Evolutionary conservation across 257 asterid genomes (phyloP).

Genomic region (Solanum appendiculatum): DNA sequence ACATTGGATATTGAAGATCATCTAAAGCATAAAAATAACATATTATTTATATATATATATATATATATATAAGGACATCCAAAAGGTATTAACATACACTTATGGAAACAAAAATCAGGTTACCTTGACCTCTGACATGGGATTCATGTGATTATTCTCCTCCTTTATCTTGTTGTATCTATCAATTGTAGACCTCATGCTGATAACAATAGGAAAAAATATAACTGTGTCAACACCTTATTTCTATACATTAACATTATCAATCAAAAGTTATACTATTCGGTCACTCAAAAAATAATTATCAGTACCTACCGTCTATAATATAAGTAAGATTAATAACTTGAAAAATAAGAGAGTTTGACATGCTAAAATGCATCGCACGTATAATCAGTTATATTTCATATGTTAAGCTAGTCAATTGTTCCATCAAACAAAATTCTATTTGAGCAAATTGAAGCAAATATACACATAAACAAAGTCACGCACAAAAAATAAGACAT

Average conservation of each 20-base stretch:
- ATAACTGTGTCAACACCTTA: neutral
- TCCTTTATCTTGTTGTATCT: slow-evolving; percentile 10
- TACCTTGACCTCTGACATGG: slow-evolving; percentile 12
- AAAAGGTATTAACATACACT: neutral
- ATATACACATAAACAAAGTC: neutral
- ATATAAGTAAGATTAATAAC: neutral
- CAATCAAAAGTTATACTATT: neutral
- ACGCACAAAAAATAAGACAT: neutral
- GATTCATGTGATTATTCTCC: slow-evolving; percentile 6
- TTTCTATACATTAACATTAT: neutral
- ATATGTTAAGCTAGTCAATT: neutral
- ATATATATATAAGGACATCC: neutral
- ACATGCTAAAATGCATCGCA: neutral
- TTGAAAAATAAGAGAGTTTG: neutral
- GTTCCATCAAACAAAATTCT: neutral
- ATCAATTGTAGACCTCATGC: slow-evolving; percentile 12
- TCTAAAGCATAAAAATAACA: neutral
- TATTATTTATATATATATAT: too few relatives aligned
- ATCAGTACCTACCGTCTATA: accelerated
- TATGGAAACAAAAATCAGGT: neutral
- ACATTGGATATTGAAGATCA: neutral
- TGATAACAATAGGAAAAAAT: neutral
- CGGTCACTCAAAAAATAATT: neutral
- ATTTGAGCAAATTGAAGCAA: neutral
- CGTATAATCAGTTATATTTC: neutral